phyloP scores from a whole-genome alignment of 2,329 filamentous ascomycete genomes.

The Aspergillus viridinutans region DNA sequence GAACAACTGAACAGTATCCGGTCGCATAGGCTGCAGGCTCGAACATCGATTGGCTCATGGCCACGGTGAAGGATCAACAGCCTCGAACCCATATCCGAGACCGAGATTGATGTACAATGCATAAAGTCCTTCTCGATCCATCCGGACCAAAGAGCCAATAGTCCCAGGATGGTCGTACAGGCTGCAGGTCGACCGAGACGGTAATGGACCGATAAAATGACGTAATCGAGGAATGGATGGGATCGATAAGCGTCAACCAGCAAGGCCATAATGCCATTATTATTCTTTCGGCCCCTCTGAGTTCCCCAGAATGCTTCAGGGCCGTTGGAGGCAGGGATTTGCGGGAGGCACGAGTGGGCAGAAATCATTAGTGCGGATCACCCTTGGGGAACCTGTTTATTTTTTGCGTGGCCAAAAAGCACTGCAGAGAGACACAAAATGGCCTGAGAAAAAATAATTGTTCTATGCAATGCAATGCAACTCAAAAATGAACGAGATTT shows the following conservation, averaged over 20 bases:
- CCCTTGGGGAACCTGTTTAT: not conserved
- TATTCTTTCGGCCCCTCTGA: not conserved
- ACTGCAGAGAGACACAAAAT: constrained; percentile 9
- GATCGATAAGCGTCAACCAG: not conserved
- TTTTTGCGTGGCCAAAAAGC: not conserved
- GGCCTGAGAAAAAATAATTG: constrained; percentile 1
- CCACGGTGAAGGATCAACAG: not conserved
- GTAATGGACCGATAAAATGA: constrained; percentile 16
- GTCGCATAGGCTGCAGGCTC: not conserved
- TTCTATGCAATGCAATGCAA: constrained; percentile 22
- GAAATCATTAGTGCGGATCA: not conserved
- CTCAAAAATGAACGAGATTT: constrained; percentile 13
- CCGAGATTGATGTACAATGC: not conserved
- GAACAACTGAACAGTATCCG: not conserved
- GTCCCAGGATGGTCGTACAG: not conserved
- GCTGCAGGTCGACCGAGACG: not conserved
- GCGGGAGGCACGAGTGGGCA: not conserved
- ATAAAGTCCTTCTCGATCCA: not conserved
- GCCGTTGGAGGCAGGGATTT: not conserved
- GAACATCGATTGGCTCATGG: not conserved
- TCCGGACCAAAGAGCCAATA: not conserved
- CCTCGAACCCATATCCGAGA: not conserved
- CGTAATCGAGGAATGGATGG: constrained; percentile 10
- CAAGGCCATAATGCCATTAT: not conserved
- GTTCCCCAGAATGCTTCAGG: not conserved